Conservation (phyloP, 2,329 filamentous ascomycete species). For the Diaporthe eres region DNA sequence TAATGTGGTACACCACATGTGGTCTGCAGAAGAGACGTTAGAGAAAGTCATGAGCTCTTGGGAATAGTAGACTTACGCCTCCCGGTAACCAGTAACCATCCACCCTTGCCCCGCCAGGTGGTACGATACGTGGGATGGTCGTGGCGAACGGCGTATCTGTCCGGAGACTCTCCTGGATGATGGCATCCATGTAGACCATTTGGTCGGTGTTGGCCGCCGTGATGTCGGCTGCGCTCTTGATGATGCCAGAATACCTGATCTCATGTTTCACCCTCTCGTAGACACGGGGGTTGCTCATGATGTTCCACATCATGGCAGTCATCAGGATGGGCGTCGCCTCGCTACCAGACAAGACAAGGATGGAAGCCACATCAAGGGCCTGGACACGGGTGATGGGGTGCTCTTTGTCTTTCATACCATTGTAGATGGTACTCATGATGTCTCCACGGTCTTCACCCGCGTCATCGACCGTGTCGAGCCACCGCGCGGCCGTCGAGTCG, state of each 20-base stretch:
- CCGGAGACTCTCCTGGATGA: neutral
- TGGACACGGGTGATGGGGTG: neutral
- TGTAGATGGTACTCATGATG: neutral
- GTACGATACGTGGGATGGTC: neutral
- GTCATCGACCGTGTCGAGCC: neutral
- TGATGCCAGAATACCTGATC: neutral
- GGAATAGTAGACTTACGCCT: neutral
- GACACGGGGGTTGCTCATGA: neutral
- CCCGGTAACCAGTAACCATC: neutral
- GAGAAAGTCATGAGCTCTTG: neutral
- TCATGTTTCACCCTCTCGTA: neutral
- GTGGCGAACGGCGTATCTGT: neutral
- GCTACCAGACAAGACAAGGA: neutral
- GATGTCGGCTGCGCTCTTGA: neutral
- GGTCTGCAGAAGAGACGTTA: neutral
- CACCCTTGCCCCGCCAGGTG: neutral
- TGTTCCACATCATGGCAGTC: neutral
- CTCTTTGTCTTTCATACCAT: neutral
- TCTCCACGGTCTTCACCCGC: neutral
- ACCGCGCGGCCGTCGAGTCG: neutral
- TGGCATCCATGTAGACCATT: neutral
- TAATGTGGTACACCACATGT: neutral
- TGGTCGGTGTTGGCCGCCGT: neutral
- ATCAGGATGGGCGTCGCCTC: neutral
- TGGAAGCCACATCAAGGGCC: neutral